Base-by-base conservation (phyloP, 345 rosid genomes). In the Brassica juncea region DNA sequence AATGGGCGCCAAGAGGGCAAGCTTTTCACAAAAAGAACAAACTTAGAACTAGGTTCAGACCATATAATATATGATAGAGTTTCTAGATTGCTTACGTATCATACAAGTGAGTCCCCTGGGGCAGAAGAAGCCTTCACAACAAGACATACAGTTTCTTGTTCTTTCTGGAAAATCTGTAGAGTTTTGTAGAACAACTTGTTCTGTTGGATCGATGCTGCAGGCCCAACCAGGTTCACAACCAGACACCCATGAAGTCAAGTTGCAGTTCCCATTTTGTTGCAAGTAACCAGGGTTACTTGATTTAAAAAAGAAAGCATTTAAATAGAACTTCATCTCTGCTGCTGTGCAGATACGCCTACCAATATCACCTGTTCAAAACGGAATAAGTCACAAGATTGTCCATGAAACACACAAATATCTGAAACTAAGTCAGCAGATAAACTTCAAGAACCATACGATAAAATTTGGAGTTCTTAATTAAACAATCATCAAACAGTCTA, bases 171-270 rank as follows among this genome's bases (percentile, higher is more conserved):
- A 83, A 3, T 70, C 75, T 39, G 0, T 77, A 21, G 91, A 91
- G 79, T 93, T 84, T 75, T 81, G 39, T 10, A 89, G 82, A 74
- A 90, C 91, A 19, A 89, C 84, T 59, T 70, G 77, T 77, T 86
- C 85, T 55, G 75, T 67, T 34, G 19, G 65, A 61, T 82, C 89
- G 16, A 75, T 55, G 79, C 93, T 87, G 84, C 99, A 95, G 52
- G 90, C 90, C 99, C 99, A 95, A 67, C 99, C 98, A 2, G 99
- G 96, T 77, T 95, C 99, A 86, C 99, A 95, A 70, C 98, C 98
- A 68, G 94, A 75, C 71, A 86, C 77, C 99, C 97, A 93, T 19
- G 91, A 82, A 44, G 92, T 90, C 72, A 93, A 83, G 81, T 94
- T 93, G 78, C 99, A 94, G 75, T 94, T 90, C 66, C 14, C 72